Conservation (phyloP, 1,284 basidiomycete genomes). For the Puccinia triticina region DNA sequence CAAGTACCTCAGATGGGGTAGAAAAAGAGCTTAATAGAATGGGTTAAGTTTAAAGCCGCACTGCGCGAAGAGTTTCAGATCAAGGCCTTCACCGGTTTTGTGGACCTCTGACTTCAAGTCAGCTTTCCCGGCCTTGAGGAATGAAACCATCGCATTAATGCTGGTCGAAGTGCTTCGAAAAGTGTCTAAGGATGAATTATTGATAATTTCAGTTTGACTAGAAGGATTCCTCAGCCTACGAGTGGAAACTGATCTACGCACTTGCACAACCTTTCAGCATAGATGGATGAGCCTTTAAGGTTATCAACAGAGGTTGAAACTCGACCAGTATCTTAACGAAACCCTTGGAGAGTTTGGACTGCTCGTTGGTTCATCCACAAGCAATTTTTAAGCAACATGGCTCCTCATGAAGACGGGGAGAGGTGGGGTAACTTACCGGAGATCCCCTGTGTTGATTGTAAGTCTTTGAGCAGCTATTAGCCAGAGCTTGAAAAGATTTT, state of each 20-base stretch:
- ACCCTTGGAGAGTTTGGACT: not conserved
- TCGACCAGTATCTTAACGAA: conserved; percentile 3
- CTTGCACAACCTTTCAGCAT: not conserved
- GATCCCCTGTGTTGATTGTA: conserved; percentile 10
- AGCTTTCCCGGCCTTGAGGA: conserved; percentile 18
- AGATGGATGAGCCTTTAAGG: not conserved
- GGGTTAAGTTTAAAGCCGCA: conserved; percentile 17
- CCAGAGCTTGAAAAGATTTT: conserved; percentile 7
- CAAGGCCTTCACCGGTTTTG: not conserved
- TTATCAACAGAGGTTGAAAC: conserved; percentile 4
- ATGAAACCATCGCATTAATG: conserved; percentile 22
- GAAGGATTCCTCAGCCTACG: not conserved
- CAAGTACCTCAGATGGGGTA: no score
- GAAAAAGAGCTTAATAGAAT: not conserved
- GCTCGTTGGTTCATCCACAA: not conserved
- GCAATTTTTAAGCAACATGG: not conserved
- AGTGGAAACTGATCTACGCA: not conserved
- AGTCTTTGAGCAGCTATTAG: conserved; percentile 23
- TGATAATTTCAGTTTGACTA: not conserved
- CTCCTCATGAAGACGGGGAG: not conserved
- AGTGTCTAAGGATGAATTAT: not conserved
- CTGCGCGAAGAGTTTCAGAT: conserved; percentile 20
- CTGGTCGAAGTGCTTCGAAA: not conserved
- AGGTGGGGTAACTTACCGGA: conserved; percentile 1
- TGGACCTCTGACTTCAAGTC: conserved; percentile 20